Conservation (phyloP, 2,329 filamentous ascomycete species). For the Xylariaceae sp. region DNA sequence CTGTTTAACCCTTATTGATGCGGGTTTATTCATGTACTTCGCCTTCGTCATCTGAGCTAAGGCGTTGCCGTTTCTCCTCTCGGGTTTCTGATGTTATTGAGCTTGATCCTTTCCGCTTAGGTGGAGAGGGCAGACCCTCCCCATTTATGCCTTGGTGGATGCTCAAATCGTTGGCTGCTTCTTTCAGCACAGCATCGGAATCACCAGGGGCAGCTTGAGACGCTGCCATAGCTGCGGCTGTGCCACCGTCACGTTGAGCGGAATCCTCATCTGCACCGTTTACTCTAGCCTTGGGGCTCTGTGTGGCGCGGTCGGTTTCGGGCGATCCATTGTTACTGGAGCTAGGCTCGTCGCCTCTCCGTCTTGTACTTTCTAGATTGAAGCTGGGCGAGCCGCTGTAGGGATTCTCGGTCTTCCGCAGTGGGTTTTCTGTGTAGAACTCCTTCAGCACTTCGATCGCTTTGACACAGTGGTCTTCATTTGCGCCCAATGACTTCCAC, state of each 20-base stretch:
- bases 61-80: slow-evolving; percentile 42
- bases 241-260: slow-evolving; percentile 28
- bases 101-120: slow-evolving; percentile 43
- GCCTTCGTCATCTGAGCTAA: slow-evolving; percentile 45
- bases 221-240: slow-evolving; percentile 32
- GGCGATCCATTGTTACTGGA: slow-evolving; percentile 50
- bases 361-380: slow-evolving; percentile 52
- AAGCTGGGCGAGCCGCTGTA: slow-evolving; percentile 52
- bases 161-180: slow-evolving; percentile 32
- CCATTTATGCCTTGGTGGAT: slow-evolving; percentile 33
- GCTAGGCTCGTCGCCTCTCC: slow-evolving; percentile 42
- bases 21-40: slow-evolving; percentile 37
- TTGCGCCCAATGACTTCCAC: slow-evolving; percentile 78
- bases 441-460: slow-evolving; percentile 74
- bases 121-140: slow-evolving; percentile 35
- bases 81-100: slow-evolving; percentile 35
- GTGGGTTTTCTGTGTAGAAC: slow-evolving; percentile 62
- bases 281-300: slow-evolving; percentile 42
- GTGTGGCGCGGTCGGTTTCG: slow-evolving; percentile 45
- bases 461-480: slow-evolving; percentile 63
- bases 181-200: slow-evolving; percentile 32
- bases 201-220: slow-evolving; percentile 35
- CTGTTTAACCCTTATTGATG: neutral
- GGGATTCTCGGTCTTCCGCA: slow-evolving; percentile 52
- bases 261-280: slow-evolving; percentile 40